Evolutionary conservation across 1,139 yeast species (phyloP).

Genomic region (Kodamaea alishanica): DNA sequence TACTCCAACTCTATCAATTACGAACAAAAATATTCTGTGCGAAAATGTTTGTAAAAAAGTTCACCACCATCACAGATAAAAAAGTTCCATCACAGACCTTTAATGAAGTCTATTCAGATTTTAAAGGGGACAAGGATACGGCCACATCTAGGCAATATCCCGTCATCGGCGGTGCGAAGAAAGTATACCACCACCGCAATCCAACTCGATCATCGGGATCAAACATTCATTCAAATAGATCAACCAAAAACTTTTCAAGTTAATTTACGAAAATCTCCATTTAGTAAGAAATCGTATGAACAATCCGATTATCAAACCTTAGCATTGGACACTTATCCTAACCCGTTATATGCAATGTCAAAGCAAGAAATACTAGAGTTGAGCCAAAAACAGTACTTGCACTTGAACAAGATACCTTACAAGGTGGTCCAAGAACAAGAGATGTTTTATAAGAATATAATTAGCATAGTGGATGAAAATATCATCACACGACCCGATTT

Average conservation of each 20-base stretch:
- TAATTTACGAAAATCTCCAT: conserved; percentile 6
- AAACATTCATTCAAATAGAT: background rate
- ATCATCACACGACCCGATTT: conserved; percentile 25
- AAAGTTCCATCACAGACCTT: background rate
- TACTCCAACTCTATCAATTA: too few relatives aligned
- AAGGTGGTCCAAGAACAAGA: conserved; percentile 25
- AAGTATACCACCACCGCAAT: conserved; percentile 2
- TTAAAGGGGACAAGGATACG: conserved; percentile 1
- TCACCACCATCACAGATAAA: background rate
- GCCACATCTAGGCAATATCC: background rate
- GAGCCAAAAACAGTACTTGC: conserved; percentile 20
- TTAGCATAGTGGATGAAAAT: conserved; percentile 28
- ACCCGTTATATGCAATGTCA: conserved; percentile 32
- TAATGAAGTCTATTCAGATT: background rate
- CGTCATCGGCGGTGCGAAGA: background rate
- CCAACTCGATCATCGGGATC: background rate
- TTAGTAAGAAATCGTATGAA: conserved; percentile 4
- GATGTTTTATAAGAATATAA: conserved; percentile 27
- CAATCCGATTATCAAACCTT: conserved; percentile 9
- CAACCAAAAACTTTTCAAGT: background rate
- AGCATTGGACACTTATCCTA: conserved; percentile 26
- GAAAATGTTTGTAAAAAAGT: background rate
- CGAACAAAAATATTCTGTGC: too few relatives aligned
- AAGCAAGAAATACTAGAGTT: conserved; percentile 25
- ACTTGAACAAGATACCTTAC: conserved; percentile 27